Conservation (phyloP, 441 rosid genomes). For the Pelargonium cotyledonis region DNA sequence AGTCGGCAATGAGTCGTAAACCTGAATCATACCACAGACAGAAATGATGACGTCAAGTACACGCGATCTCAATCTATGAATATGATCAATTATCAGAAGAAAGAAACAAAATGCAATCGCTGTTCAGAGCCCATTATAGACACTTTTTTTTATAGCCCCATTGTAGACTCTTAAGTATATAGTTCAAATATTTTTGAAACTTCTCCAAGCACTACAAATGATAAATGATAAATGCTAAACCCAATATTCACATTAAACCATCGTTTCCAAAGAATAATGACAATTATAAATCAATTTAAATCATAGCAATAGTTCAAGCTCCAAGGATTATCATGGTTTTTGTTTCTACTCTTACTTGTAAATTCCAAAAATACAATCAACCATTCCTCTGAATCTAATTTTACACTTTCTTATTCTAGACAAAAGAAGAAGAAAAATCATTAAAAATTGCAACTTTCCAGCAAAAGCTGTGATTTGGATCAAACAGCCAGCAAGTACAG, state of each 20-base stretch:
- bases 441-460: not conserved
- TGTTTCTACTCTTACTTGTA: not conserved
- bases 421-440: not conserved
- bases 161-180: not conserved
- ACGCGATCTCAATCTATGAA: conserved; percentile 9
- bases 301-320: too few species aligned
- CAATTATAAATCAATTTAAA: too few species aligned
- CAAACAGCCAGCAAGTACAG: not conserved
- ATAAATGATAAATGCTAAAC: not conserved
- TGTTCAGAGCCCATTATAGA: too few species aligned
- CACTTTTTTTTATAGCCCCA: too few species aligned
- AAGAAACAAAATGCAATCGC: too few species aligned
- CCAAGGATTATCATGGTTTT: too few species aligned
- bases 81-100: conserved; percentile 1
- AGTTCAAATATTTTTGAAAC: not conserved
- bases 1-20: conserved; percentile 27
- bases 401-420: not conserved
- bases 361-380: not conserved
- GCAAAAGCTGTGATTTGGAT: not conserved
- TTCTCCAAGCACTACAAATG: not conserved
- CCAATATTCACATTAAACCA: too few species aligned
- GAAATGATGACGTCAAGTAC: conserved; percentile 20
- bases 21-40: conserved; percentile 45
- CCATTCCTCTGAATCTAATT: not conserved
- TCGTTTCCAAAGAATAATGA: too few species aligned